These are phyloP conservation scores for Exophiala alcalophila DNA, from an alignment of 2,329 filamentous ascomycete species.

Conservation along the genomic window DNA sequence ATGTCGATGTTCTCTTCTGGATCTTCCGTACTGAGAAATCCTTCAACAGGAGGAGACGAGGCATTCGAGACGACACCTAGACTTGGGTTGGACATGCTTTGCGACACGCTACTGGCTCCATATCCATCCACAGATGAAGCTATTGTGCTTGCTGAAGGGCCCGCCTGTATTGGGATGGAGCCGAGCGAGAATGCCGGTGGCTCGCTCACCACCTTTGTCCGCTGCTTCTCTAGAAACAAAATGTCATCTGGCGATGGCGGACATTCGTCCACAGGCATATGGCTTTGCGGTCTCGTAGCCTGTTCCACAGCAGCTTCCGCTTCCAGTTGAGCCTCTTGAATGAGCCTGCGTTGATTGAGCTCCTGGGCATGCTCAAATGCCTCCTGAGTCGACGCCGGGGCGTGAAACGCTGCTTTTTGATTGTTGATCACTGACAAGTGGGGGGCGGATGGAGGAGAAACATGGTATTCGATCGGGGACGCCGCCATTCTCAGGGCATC, in stretches of 20 bases:
- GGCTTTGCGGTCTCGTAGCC: constrained; percentile 8
- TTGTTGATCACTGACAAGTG: constrained; percentile 2
- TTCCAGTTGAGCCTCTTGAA: constrained; percentile 27
- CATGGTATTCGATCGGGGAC: constrained; percentile 15
- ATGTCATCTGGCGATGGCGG: constrained; percentile 35
- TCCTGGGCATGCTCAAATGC: constrained; percentile 32
- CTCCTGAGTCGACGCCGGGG: constrained; percentile 26
- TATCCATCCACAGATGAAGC: constrained; percentile 48
- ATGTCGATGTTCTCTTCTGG: constrained; percentile 11
- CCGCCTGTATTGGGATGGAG: constrained; percentile 14
- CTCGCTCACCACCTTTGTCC: constrained; percentile 10
- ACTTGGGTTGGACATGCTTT: constrained; percentile 48
- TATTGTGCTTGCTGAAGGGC: constrained; percentile 45
- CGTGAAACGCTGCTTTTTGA: constrained; percentile 13
- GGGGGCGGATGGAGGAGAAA: constrained; percentile 9
- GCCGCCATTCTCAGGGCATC: constrained; percentile 34
- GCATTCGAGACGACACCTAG: constrained; percentile 47
- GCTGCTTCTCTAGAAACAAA: constrained; percentile 18
- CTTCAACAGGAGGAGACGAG: constrained; percentile 45
- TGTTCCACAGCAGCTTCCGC: constrained; percentile 16
- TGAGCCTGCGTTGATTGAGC: constrained; percentile 30
- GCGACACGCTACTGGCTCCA: constrained; percentile 46
- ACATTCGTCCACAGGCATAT: constrained; percentile 23
- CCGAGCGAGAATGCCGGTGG: constrained; percentile 13
- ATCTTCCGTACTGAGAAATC: constrained; percentile 37